Conservation (phyloP, 768 basidiomycete genomes). For the Leccinum boreale region DNA sequence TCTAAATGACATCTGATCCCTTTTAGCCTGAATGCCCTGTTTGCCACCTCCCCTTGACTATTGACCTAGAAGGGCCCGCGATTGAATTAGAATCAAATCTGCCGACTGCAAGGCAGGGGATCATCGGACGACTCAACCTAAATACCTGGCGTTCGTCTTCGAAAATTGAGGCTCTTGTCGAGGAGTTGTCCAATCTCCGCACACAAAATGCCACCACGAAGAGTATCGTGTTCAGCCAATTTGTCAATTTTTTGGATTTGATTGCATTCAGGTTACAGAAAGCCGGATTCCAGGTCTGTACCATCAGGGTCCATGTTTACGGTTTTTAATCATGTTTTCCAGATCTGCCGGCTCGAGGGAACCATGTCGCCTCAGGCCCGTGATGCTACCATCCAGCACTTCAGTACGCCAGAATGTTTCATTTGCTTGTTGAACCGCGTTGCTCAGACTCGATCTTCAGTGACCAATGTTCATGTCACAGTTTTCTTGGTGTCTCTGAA, state of each 20-base stretch:
- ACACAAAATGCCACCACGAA: constrained; percentile 88
- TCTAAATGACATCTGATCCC: not conserved
- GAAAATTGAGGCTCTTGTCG: constrained; percentile 94
- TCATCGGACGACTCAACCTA: constrained; percentile 85
- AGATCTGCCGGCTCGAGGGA: constrained; percentile 94
- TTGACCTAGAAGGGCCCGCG: constrained; percentile 93
- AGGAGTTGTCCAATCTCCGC: constrained; percentile 86
- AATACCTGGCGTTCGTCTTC: constrained; percentile 93
- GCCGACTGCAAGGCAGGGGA: constrained; percentile 70
- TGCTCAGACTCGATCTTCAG: constrained; percentile 34
- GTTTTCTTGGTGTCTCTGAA: constrained; percentile 98
- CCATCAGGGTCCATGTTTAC: not conserved
- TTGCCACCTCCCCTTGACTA: constrained; percentile 88
- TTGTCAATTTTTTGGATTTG: constrained; percentile 89
- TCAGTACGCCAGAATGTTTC: constrained; percentile 53
- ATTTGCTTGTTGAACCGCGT: not conserved
- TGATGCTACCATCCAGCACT: constrained; percentile 92
- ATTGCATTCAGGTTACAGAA: constrained; percentile 90
- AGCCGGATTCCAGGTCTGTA: constrained; percentile 81
- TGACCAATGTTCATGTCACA: constrained; percentile 90
- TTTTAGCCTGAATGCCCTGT: constrained; percentile 87
- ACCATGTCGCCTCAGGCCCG: constrained; percentile 96
- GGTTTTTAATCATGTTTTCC: constrained; percentile 4
- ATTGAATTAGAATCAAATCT: constrained; percentile 71
- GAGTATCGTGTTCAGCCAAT: constrained; percentile 95